Conservation (phyloP, 768 basidiomycete genomes). For the Paxillus ammoniavirescens region DNA sequence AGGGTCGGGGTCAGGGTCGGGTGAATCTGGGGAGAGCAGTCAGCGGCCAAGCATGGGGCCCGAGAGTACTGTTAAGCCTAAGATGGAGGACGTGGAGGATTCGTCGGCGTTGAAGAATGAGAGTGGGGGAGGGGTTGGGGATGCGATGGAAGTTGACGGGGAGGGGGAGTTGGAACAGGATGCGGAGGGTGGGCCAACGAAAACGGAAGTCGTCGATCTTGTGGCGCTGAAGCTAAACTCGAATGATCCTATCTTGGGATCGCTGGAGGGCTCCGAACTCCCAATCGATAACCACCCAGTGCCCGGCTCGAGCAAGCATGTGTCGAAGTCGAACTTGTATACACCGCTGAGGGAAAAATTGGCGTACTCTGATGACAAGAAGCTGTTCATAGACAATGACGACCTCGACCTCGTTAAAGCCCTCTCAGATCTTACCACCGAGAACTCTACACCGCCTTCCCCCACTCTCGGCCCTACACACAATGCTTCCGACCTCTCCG, state of each 20-base stretch:
- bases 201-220: slow-evolving; percentile 24
- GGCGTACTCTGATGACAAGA: slow-evolving; percentile 40
- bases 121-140: slow-evolving; percentile 12
- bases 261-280: slow-evolving; percentile 39
- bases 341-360: slow-evolving; percentile 61
- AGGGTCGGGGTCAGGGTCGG: slow-evolving; percentile 28
- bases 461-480: slow-evolving; percentile 22
- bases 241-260: slow-evolving; percentile 50
- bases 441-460: slow-evolving; percentile 13
- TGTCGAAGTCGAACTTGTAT: slow-evolving; percentile 44
- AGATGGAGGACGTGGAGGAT: slow-evolving; percentile 60
- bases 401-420: slow-evolving; percentile 51
- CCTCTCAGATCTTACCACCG: slow-evolving; percentile 39
- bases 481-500: slow-evolving; percentile 49
- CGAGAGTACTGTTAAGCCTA: slow-evolving; percentile 38
- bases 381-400: slow-evolving; percentile 54
- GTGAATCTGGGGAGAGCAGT: slow-evolving; percentile 35
- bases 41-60: slow-evolving; percentile 30
- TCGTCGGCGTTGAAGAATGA: slow-evolving; percentile 36
- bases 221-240: slow-evolving; percentile 55
- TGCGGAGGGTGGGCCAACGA: slow-evolving; percentile 19
- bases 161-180: slow-evolving; percentile 8
- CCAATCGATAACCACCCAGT: slow-evolving; percentile 21
- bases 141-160: slow-evolving; percentile 38
- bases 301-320: slow-evolving; percentile 34